Percentiles rank a stretch among this genome's conserved stretches.
Conservation (phyloP, 768 basidiomycete genomes). For the Xerocomellus intermedius region DNA sequence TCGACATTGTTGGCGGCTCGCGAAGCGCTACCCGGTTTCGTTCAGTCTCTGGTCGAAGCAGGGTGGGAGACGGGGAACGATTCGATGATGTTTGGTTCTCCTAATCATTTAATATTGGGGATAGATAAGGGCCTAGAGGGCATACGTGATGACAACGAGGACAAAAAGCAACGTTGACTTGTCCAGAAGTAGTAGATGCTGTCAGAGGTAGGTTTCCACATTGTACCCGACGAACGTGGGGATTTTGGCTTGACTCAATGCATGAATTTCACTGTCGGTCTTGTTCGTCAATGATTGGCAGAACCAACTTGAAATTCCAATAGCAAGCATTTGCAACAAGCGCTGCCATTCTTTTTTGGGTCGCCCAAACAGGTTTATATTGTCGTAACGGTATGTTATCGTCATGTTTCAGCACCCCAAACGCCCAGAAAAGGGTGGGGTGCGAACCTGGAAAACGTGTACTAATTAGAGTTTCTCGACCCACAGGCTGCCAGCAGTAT, state of each 20-base stretch:
- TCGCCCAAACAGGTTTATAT: not conserved
- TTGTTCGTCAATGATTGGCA: no score
- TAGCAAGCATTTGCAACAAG: not conserved
- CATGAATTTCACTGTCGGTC: no score
- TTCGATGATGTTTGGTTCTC: slow-evolving; percentile 31
- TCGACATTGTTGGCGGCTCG: slow-evolving; percentile 13
- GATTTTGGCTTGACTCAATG: no score
- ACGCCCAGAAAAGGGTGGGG: not conserved
- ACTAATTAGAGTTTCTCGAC: no score
- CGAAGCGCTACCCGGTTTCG: slow-evolving; percentile 17
- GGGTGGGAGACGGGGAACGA: slow-evolving; percentile 41
- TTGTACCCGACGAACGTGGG: not conserved
- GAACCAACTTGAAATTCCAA: no score
- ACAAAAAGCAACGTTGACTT: slow-evolving; percentile 20
- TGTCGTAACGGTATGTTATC: no score
- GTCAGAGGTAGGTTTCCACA: not conserved
- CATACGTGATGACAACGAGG: slow-evolving; percentile 3
- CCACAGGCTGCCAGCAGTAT: not conserved
- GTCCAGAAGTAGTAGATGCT: not conserved
- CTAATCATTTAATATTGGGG: slow-evolving; percentile 22
- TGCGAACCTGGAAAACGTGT: no score
- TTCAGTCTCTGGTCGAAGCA: slow-evolving; percentile 17
- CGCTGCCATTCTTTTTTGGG: not conserved
- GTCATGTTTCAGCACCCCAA: not conserved
- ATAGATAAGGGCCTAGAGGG: not conserved